Percentiles rank a stretch among this genome's conserved stretches.
phyloP scores from a whole-genome alignment of 140 eudicot genomes.

The Eryngium alpinum region DNA sequence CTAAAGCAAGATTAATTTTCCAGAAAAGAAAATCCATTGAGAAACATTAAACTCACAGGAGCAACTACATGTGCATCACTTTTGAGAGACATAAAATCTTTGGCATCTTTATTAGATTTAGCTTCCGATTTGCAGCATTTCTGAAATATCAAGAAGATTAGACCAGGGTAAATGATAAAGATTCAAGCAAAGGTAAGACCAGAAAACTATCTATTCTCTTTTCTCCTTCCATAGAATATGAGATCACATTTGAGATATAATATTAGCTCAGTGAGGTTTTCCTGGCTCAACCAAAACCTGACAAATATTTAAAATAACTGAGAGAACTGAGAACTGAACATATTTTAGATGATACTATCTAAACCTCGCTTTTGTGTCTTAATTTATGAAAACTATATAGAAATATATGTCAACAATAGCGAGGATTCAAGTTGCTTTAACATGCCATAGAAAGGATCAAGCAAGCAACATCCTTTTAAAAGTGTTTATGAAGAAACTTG shows the following conservation, averaged over 20 bases:
- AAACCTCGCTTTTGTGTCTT: not conserved
- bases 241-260: conserved; percentile 87
- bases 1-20: conserved; percentile 9
- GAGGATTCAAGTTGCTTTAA: not conserved
- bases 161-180: not conserved
- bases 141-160: conserved; percentile 33
- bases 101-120: conserved; percentile 35
- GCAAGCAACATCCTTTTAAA: not conserved
- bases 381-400: not conserved
- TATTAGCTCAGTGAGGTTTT: conserved; percentile 84
- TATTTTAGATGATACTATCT: not conserved
- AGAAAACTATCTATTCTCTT: conserved; percentile 47
- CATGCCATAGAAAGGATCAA: not conserved
- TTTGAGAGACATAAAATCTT: conserved; percentile 40
- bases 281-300: conserved; percentile 96
- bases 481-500: not conserved
- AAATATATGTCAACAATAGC: not conserved
- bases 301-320: conserved; percentile 10
- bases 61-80: conserved; percentile 82
- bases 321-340: not conserved
- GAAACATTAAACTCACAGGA: conserved; percentile 62
- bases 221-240: conserved; percentile 98
- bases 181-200: conserved; percentile 1
- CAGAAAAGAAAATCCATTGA: not conserved
- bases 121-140: conserved; percentile 56